phyloP scores from a whole-genome alignment of 768 basidiomycete species.

The Rubroboletus pulcherrimus region DNA sequence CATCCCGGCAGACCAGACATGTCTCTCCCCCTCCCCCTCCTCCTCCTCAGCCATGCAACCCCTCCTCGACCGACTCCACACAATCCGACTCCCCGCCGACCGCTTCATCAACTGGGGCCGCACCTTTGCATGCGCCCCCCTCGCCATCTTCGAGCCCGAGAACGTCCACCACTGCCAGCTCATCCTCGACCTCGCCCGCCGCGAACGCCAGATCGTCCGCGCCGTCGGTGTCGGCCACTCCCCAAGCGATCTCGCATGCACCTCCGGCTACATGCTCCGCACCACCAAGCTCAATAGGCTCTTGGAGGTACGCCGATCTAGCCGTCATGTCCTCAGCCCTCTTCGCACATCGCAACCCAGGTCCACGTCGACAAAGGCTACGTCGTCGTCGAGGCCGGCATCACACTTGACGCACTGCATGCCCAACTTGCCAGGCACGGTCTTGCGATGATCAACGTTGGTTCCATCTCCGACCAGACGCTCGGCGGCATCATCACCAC shows the following conservation, averaged over 20 bases:
- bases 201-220: constrained; percentile 67
- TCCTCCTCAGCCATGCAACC: constrained; percentile 4
- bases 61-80: constrained; percentile 28
- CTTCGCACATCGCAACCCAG: constrained; percentile 34
- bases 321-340: neutral
- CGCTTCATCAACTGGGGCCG: constrained; percentile 84
- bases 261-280: constrained; percentile 79
- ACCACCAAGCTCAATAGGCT: constrained; percentile 70
- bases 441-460: constrained; percentile 88
- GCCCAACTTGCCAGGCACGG: constrained; percentile 55
- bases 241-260: constrained; percentile 92
- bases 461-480: constrained; percentile 95
- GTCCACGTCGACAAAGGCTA: constrained; percentile 64
- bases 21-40: neutral
- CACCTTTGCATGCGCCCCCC: constrained; percentile 69
- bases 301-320: constrained; percentile 60
- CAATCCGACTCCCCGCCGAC: constrained; percentile 21
- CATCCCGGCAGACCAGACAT: neutral
- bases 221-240: constrained; percentile 90
- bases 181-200: constrained; percentile 76
- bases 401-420: constrained; percentile 75
- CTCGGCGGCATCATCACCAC: constrained; percentile 91
- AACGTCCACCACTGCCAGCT: constrained; percentile 64
- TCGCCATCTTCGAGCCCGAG: constrained; percentile 72
- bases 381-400: constrained; percentile 73